These are phyloP conservation scores for Lipomyces starkeyi DNA, from an alignment of 805 yeast genomes.

Conservation along the genomic window DNA sequence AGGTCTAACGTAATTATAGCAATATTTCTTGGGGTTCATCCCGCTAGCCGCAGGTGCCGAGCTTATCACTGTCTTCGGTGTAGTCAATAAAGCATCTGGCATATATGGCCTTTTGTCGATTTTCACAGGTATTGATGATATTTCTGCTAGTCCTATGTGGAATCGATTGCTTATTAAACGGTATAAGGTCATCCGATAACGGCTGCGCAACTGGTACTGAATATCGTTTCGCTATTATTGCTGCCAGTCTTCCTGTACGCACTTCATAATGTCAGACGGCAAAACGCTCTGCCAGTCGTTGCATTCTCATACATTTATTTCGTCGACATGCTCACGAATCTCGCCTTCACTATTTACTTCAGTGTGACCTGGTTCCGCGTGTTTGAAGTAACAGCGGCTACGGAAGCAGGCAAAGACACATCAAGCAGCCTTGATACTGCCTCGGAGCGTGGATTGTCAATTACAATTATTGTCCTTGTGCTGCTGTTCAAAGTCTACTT, in stretches of 20 bases:
- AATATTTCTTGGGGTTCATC: conserved; percentile 62
- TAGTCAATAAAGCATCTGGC: conserved; percentile 89
- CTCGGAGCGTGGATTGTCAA: conserved; percentile 39
- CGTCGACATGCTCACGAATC: conserved; percentile 69
- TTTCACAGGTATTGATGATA: conserved; percentile 56
- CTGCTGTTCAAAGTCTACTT: conserved; percentile 38
- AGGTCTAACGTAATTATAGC: conserved; percentile 8
- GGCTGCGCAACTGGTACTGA: conserved; percentile 80
- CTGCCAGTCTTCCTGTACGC: conserved; percentile 72
- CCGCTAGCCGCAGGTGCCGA: conserved; percentile 92
- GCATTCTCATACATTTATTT: conserved; percentile 67
- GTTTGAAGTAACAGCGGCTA: conserved; percentile 14
- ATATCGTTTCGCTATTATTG: conserved; percentile 65
- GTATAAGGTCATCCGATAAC: conserved; percentile 77
- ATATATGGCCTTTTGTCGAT: conserved; percentile 83
- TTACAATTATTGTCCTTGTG: conserved; percentile 34
- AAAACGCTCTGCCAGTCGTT: conserved; percentile 65
- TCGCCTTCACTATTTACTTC: conserved; percentile 75
- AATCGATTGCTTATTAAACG: background rate
- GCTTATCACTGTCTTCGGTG: conserved; percentile 70
- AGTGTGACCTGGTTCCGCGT: conserved; percentile 70
- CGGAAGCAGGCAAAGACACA: conserved; percentile 15
- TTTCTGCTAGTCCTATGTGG: background rate
- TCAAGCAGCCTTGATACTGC: conserved; percentile 24
- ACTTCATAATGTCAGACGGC: conserved; percentile 55